A percentile compares a stretch with the other conserved stretches of the same genome.
These are phyloP conservation scores for Ricinus communis DNA, from an alignment of 345 rosid species.

Conservation along the genomic window DNA sequence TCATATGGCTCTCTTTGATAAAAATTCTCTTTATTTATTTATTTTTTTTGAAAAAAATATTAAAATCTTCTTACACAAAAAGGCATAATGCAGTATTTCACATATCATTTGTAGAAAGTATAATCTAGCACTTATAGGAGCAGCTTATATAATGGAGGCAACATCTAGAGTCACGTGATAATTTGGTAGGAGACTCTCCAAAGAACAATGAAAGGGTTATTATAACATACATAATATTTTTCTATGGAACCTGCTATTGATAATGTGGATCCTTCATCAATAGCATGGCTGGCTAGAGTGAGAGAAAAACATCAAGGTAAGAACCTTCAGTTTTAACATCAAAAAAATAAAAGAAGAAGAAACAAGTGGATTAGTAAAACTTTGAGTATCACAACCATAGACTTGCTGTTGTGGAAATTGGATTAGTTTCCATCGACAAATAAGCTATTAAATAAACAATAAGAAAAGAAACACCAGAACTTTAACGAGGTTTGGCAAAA, in stretches of 20 bases:
- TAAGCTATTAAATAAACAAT: too few relatives aligned
- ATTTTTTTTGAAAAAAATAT: too few relatives aligned
- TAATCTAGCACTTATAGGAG: background rate
- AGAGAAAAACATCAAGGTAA: slow-evolving; percentile 19
- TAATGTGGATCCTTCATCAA: slow-evolving; percentile 46
- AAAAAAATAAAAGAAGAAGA: slow-evolving; percentile 7
- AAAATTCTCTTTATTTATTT: too few relatives aligned
- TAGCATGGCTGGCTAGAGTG: slow-evolving; percentile 41
- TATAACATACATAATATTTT: slow-evolving; percentile 58
- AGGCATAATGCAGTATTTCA: background rate
- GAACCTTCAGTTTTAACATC: background rate
- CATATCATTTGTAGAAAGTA: too few relatives aligned
- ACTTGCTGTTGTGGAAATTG: too few relatives aligned
- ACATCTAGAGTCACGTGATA: background rate
- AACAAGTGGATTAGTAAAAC: slow-evolving; percentile 33
- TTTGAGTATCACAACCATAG: slow-evolving; percentile 51
- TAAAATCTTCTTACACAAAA: too few relatives aligned
- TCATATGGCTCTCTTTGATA: background rate
- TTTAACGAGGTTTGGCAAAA: too few relatives aligned
- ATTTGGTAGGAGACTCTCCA: background rate
- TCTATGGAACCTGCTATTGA: slow-evolving; percentile 38
- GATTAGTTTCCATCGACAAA: too few relatives aligned
- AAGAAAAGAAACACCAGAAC: too few relatives aligned
- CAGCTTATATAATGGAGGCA: background rate
- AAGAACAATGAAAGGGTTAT: background rate